Evolutionary conservation across 2,329 filamentous ascomycete genomes (phyloP), one percentile per base, ranked within the genome.

Genomic region (Chaetoscypha palmicola): DNA sequence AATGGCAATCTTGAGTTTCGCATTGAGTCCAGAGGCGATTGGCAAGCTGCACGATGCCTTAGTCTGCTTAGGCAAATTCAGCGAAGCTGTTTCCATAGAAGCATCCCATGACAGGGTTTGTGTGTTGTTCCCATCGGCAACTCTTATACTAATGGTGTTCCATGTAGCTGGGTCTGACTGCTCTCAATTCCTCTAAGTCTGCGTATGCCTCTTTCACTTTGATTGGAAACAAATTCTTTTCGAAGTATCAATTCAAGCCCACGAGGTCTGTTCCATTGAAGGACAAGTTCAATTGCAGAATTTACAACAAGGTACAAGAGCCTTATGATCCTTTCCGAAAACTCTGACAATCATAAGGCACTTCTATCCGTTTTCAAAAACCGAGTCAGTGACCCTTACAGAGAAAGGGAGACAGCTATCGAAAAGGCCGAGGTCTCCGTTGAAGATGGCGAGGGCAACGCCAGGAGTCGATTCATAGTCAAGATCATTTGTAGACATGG

Each of bases 181-280:
- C 85, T 11, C 68, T 91, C 51, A 91, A 91, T 61, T 76, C 77
- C n/a, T 86, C 85, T 44, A 87, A 86, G 59, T 87, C 86, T 3
- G 84, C 83, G 14, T 90, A 90, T 62, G 80, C 82, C 20, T 83
- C 81, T 46, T 81, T 88, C 56, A 74, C 75, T 5, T 78, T 90
- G 41, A 70, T 81, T 33, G 73, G 76, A 31, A 75, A 69, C 52
- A 73, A 76, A 30, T 90, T 90, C 67, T 89, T 89, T 65, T 76
- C 80, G 5, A 75, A 74, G 26, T 91, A 89, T 64, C 73, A 76
- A 41, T 91, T 79, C 55, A 71, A 77, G 43, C 76, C 74, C 16
- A 32, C 46, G 20, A 51, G 45, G 20, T 42, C 46, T n/a, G 43
- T 38, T n/a, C 49, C 46, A 16, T 12, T 46, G 2, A 53, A 50